These are phyloP conservation scores for Metschnikowia similis DNA, from an alignment of 805 yeast species.

Conservation along the genomic window DNA sequence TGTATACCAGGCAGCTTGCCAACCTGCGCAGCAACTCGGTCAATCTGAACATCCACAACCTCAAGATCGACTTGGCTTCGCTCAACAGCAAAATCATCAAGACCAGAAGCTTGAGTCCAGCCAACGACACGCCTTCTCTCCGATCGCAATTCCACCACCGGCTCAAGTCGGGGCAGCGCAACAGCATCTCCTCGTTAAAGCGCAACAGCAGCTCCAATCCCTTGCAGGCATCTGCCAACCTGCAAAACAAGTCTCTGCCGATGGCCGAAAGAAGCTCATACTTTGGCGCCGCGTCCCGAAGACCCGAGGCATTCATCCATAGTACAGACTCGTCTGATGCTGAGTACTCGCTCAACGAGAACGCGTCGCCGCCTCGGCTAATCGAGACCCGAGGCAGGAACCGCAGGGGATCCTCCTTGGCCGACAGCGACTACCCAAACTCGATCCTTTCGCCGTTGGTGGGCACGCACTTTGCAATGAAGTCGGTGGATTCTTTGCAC, in stretches of 20 bases:
- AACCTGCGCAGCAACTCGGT: not conserved
- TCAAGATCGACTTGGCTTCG: not conserved
- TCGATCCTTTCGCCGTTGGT: not conserved
- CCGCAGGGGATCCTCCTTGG: slow-evolving; percentile 1
- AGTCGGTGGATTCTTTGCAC: not conserved
- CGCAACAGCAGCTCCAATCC: not conserved
- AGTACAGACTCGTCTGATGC: slow-evolving; percentile 1
- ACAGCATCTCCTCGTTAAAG: not conserved
- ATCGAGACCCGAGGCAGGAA: not conserved
- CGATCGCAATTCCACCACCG: slow-evolving; percentile 7
- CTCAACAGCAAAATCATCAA: not conserved
- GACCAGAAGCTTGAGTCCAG: slow-evolving; percentile 12
- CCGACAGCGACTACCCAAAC: slow-evolving; percentile 2
- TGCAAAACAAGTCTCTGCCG: not conserved
- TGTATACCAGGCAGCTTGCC: slow-evolving; percentile 2
- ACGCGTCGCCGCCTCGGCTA: not conserved
- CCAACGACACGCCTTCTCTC: slow-evolving; percentile 4
- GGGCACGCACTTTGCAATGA: not conserved
- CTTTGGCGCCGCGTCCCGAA: not conserved
- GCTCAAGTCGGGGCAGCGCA: slow-evolving; percentile 3
- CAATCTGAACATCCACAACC: slow-evolving; percentile 1
- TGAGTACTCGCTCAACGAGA: not conserved
- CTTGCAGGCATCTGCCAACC: not conserved
- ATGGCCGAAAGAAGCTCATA: not conserved
- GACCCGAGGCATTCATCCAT: not conserved